A percentile compares a stretch with the other conserved stretches of the same genome.
These are phyloP conservation scores for Hemisphaericaspora xylofermentans DNA, from an alignment of 1,139 yeast species.

Conservation along the genomic window DNA sequence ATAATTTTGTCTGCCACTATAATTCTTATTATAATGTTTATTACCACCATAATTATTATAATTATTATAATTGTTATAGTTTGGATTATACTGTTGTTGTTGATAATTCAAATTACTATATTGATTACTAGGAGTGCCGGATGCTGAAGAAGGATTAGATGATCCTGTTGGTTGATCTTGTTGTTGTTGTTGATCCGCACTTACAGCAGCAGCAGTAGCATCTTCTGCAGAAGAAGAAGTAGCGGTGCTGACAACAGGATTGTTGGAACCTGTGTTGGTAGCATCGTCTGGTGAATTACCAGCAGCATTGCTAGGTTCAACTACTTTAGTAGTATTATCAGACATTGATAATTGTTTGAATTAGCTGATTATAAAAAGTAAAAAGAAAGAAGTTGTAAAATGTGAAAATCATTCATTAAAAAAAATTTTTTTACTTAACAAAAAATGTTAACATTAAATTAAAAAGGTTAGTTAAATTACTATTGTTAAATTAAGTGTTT, in stretches of 20 bases:
- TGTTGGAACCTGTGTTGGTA: neutral
- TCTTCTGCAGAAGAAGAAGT: neutral
- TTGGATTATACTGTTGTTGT: conserved; percentile 1
- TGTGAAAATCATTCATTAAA: conserved; percentile 1
- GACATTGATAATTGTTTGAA: conserved; percentile 2
- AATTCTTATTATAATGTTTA: conserved; percentile 10
- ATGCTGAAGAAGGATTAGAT: conserved; percentile 3
- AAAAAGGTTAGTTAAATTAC: too few species aligned
- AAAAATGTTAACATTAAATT: too few species aligned
- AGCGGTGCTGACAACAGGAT: neutral
- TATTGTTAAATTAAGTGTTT: too few species aligned
- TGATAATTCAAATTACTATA: conserved; percentile 9
- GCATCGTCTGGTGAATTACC: neutral
- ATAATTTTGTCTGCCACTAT: conserved; percentile 13
- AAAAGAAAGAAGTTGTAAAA: neutral
- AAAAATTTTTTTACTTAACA: too few species aligned
- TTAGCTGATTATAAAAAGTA: neutral
- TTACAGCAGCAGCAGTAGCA: neutral
- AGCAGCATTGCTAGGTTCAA: conserved; percentile 2
- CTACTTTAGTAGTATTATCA: conserved; percentile 7
- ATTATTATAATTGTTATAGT: conserved; percentile 6
- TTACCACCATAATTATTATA: conserved; percentile 4
- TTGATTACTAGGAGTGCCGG: conserved; percentile 4
- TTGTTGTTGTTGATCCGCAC: conserved; percentile 1
- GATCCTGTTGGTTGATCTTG: conserved; percentile 1